phyloP scores from a whole-genome alignment of 805 yeast species.

The Kodamaea jinghongensis region DNA sequence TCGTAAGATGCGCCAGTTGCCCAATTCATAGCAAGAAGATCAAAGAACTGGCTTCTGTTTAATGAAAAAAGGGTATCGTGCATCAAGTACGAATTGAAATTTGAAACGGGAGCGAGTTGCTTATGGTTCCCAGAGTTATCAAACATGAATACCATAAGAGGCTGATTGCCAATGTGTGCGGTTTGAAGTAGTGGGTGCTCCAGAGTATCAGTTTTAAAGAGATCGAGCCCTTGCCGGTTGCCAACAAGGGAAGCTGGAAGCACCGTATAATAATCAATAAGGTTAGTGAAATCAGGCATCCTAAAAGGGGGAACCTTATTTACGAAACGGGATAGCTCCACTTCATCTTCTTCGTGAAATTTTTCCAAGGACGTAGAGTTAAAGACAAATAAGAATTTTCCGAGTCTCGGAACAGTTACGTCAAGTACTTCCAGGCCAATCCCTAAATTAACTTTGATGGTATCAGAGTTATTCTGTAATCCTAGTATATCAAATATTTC shows the following conservation, averaged over 20 bases:
- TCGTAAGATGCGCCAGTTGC: constrained; percentile 26
- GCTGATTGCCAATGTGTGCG: constrained; percentile 27
- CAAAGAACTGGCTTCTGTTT: too few relatives aligned
- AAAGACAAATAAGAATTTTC: constrained; percentile 39
- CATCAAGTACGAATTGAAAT: constrained; percentile 20
- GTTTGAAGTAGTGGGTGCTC: too few relatives aligned
- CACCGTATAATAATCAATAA: constrained; percentile 38
- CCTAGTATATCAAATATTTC: constrained; percentile 23
- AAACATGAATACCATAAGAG: constrained; percentile 39
- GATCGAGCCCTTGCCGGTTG: too few relatives aligned
- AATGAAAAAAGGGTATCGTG: neutral
- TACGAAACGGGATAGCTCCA: constrained; percentile 23
- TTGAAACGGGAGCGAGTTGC: constrained; percentile 19
- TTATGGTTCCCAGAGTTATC: constrained; percentile 10
- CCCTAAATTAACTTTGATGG: constrained; percentile 9
- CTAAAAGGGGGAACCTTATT: constrained; percentile 37
- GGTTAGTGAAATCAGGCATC: constrained; percentile 31
- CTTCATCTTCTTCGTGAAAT: constrained; percentile 11
- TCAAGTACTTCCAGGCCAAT: constrained; percentile 8
- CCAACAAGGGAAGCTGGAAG: constrained; percentile 26
- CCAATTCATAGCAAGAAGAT: constrained; percentile 43
- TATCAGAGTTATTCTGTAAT: constrained; percentile 11
- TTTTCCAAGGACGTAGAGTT: constrained; percentile 24
- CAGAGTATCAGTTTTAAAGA: too few relatives aligned
- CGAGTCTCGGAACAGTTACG: constrained; percentile 30